Evolutionary conservation across 2,329 filamentous ascomycete genomes (phyloP).

Genomic region (Diplocarpon mali): DNA sequence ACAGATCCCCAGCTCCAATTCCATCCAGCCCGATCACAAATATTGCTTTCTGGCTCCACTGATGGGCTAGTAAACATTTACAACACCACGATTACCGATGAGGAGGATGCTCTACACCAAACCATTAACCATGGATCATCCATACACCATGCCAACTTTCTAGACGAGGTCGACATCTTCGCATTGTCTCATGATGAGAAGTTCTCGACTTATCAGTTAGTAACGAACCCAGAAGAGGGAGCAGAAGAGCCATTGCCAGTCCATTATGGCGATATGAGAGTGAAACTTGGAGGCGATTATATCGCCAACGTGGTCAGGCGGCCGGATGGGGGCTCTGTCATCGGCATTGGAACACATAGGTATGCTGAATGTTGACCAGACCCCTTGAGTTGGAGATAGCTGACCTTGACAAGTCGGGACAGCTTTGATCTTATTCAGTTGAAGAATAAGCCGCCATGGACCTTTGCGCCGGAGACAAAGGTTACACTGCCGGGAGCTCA

Average conservation of each 20-base stretch:
- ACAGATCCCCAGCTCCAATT: slow-evolving; percentile 40
- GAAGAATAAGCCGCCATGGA: slow-evolving; percentile 41
- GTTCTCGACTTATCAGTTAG: slow-evolving; percentile 60
- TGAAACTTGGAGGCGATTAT: slow-evolving; percentile 59
- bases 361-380: slow-evolving; percentile 31
- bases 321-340: slow-evolving; percentile 46
- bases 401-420: slow-evolving; percentile 33
- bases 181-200: slow-evolving; percentile 71
- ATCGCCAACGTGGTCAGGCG: slow-evolving; percentile 56
- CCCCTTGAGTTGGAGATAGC: not conserved
- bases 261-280: slow-evolving; percentile 59
- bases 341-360: slow-evolving; percentile 60
- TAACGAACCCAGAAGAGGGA: slow-evolving; percentile 50
- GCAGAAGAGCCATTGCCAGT: slow-evolving; percentile 36
- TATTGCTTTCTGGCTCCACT: slow-evolving; percentile 66
- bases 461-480: slow-evolving; percentile 40
- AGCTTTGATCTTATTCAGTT: slow-evolving; percentile 51
- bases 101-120: slow-evolving; percentile 68
- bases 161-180: slow-evolving; percentile 53
- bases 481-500: slow-evolving; percentile 53
- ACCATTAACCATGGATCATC: slow-evolving; percentile 70
- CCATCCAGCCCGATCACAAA: slow-evolving; percentile 46
- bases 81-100: slow-evolving; percentile 57
- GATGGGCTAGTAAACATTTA: slow-evolving; percentile 72
- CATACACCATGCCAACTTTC: slow-evolving; percentile 64